Conservation (phyloP, 805 yeast genomes). For the Candida coleopterorum region DNA sequence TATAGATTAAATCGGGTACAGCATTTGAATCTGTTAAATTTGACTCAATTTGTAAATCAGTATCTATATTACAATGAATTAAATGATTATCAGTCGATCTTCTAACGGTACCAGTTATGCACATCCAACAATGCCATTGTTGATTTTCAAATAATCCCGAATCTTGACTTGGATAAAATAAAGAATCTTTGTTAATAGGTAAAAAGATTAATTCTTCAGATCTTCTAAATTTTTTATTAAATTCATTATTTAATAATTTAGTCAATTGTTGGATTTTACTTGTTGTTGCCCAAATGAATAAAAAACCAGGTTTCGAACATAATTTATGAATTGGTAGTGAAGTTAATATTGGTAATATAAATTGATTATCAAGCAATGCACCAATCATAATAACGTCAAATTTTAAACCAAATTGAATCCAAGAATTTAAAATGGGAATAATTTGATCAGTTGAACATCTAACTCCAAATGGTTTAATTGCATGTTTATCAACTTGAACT, state of each 20-base stretch:
- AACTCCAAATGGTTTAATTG: conserved; percentile 64
- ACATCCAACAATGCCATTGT: conserved; percentile 98
- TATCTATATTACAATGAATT: conserved; percentile 88
- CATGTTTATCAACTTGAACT: conserved; percentile 47
- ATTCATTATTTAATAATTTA: conserved; percentile 44
- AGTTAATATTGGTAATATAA: conserved; percentile 55
- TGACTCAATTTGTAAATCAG: conserved; percentile 73
- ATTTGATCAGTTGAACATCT: conserved; percentile 51
- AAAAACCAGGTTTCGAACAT: conserved; percentile 79
- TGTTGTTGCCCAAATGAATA: conserved; percentile 85
- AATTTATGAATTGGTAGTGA: conserved; percentile 68
- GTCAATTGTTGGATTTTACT: conserved; percentile 62
- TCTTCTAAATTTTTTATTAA: conserved; percentile 69
- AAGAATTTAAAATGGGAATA: conserved; percentile 49
- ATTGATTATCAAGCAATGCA: conserved; percentile 71
- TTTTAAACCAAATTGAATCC: conserved; percentile 59
- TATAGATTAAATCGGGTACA: conserved; percentile 69
- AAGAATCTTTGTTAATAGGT: conserved; percentile 61
- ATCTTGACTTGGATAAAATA: conserved; percentile 54
- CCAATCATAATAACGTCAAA: conserved; percentile 94
- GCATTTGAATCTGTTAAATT: conserved; percentile 11
- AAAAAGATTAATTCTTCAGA: conserved; percentile 86
- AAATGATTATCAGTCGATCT: conserved; percentile 78
- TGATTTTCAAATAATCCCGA: conserved; percentile 52
- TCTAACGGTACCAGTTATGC: conserved; percentile 90